phyloP scores from a whole-genome alignment of 306 rosid genomes.

The Dalbergia cultrata region DNA sequence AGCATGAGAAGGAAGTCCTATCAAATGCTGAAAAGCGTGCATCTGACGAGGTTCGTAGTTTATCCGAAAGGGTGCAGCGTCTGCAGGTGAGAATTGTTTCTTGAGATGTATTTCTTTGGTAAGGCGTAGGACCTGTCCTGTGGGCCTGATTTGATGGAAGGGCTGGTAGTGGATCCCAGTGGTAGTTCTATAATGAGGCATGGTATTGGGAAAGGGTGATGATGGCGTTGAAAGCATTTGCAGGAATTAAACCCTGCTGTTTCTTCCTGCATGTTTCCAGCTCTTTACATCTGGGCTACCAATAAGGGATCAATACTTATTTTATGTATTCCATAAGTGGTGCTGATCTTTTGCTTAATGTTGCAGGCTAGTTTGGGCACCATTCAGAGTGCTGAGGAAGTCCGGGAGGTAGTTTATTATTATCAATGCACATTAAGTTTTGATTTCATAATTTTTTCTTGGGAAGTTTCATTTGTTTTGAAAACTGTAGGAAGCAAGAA shows the following conservation, averaged over 20 bases:
- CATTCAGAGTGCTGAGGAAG: slow-evolving; percentile 84
- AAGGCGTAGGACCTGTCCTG: neutral
- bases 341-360: slow-evolving; percentile 49
- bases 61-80: slow-evolving; percentile 85
- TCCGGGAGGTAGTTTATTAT: slow-evolving; percentile 74
- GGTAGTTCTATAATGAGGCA: neutral
- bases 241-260: neutral
- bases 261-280: neutral
- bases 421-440: neutral
- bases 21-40: slow-evolving; percentile 95
- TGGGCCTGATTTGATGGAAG: neutral
- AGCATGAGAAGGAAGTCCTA: slow-evolving; percentile 83
- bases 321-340: neutral
- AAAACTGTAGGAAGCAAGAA: slow-evolving; percentile 85
- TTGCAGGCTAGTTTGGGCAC: slow-evolving; percentile 87
- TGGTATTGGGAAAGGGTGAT: neutral
- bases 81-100: slow-evolving; percentile 69
- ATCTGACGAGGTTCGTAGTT: slow-evolving; percentile 74
- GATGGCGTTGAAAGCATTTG: neutral
- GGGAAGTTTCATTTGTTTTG: slow-evolving; percentile 29
- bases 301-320: neutral
- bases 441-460: slow-evolving; percentile 26
- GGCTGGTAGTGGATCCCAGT: neutral
- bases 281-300: neutral
- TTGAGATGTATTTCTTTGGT: neutral